A percentile compares a stretch with the other conserved stretches of the same genome.
These are phyloP conservation scores for Penicillium olsonii DNA, from an alignment of 2,329 filamentous ascomycete genomes.

Conservation along the genomic window DNA sequence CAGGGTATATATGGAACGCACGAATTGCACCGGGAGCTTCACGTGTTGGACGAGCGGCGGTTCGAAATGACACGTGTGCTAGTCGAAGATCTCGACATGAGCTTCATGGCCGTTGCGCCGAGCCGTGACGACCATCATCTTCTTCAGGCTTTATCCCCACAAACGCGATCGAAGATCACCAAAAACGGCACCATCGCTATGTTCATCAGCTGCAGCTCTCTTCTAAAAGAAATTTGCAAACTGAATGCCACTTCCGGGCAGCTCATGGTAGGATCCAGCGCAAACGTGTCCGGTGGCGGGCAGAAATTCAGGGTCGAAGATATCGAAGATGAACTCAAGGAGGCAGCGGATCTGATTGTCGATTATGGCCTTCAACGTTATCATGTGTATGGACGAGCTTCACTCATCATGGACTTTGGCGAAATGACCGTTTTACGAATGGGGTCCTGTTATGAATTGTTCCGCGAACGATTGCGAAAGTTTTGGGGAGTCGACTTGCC, in stretches of 20 bases:
- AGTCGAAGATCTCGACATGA: slow-evolving; percentile 17
- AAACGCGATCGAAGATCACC: slow-evolving; percentile 4
- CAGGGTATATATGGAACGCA: slow-evolving; percentile 25
- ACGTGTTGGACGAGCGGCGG: slow-evolving; percentile 11
- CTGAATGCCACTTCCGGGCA: slow-evolving; percentile 3
- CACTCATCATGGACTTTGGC: slow-evolving; percentile 7
- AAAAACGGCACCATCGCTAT: slow-evolving; percentile 12
- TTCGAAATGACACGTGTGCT: slow-evolving; percentile 20
- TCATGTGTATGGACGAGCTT: slow-evolving; percentile 8
- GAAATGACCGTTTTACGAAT: slow-evolving; percentile 10
- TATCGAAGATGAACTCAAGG: slow-evolving; percentile 15
- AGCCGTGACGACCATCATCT: neutral
- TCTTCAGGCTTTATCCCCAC: neutral
- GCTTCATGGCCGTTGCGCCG: slow-evolving; percentile 12
- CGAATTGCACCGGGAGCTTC: slow-evolving; percentile 18
- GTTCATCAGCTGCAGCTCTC: neutral
- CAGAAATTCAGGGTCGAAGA: slow-evolving; percentile 19
- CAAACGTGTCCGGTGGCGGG: slow-evolving; percentile 19
- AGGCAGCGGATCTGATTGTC: slow-evolving; percentile 14
- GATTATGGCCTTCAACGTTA: slow-evolving; percentile 15
- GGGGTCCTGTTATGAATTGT: neutral
- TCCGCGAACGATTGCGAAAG: neutral
- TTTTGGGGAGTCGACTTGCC: neutral
- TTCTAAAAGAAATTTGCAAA: slow-evolving; percentile 9
- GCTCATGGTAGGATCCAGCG: slow-evolving; percentile 17